Base-by-base conservation (phyloP, 768 basidiomycete genomes). In the Kwoniella dendrophila region DNA sequence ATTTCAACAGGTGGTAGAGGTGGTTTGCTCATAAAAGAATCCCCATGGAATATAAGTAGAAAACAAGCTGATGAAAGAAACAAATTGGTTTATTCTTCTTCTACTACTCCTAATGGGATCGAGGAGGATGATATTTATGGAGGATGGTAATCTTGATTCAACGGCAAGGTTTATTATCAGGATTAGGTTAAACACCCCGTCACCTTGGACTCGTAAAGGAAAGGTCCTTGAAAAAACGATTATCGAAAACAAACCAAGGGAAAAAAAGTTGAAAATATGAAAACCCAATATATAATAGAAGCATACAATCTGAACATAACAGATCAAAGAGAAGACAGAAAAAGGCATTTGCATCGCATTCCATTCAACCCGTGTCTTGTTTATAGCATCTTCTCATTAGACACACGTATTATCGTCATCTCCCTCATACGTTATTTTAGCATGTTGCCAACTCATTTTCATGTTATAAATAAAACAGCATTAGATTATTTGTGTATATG, bases 351-450 rank as follows among this genome's bases (percentile, higher is more conserved):
- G 36, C 8, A 38, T 38, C 36, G 36, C n/a, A n/a, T n/a, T 8
- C 36, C 16, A 20, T 16, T 18, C 12, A 45, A 45, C 12, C 7
- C 24, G 44, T 49, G 27, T 49, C 47, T 49, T 49, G 47, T 30
- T 3, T 27, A 49, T 29, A 49, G 11, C 26, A 27, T 26, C 47
- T 24, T 49, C n/a, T n/a, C n/a, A n/a, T n/a, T n/a, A 27, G 29
- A 49, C 27, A 49, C 47, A 30, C 47, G 47, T 49, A 49, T 27
- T 49, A 49, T 49, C 47, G 47, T 49, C 47, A 49, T 49, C 47
- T 27, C 47, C 36, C 47, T 49, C 22, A 44, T 44, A 6, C 10
- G 10, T 6, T 12, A 6, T 44, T 11, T 11, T 18, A 44, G n/a
- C n/a, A 24, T 24, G 24, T 44, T 44, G n/a, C n/a, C n/a, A n/a